These are phyloP conservation scores for Chrysosporium keratinophilum DNA, from an alignment of 2,329 filamentous ascomycete genomes.

Conservation along the genomic window DNA sequence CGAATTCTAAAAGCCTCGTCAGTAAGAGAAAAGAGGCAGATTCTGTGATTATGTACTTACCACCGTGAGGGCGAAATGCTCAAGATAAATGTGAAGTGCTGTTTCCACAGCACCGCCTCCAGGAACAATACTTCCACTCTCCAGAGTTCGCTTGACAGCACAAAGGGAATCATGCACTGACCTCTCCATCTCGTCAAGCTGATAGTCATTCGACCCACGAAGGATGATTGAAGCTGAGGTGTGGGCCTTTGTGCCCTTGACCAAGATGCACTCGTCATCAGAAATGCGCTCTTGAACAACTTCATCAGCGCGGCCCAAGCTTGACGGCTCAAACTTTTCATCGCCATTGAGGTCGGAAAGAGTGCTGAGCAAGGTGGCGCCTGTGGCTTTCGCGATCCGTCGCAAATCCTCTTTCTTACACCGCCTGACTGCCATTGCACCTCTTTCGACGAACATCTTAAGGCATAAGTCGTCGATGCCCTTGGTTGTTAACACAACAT, in stretches of 20 bases:
- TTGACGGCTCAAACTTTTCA: slow-evolving; percentile 86
- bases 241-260: slow-evolving; percentile 91
- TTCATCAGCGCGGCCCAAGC: slow-evolving; percentile 84
- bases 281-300: slow-evolving; percentile 98
- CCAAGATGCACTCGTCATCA: slow-evolving; percentile 93
- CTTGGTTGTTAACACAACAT: slow-evolving; percentile 94
- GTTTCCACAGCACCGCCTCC: slow-evolving; percentile 96
- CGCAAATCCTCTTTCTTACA: slow-evolving; percentile 98
- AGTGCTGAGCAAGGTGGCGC: slow-evolving; percentile 83
- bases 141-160: slow-evolving; percentile 91
- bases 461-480: slow-evolving; percentile 93
- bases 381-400: slow-evolving; percentile 90
- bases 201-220: slow-evolving; percentile 89
- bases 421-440: slow-evolving; percentile 87
- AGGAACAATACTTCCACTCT: slow-evolving; percentile 92
- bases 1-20: slow-evolving; percentile 49
- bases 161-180: slow-evolving; percentile 95
- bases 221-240: slow-evolving; percentile 93
- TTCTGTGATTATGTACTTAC: slow-evolving; percentile 38
- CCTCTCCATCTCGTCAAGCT: slow-evolving; percentile 97
- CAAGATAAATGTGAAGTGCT: slow-evolving; percentile 96
- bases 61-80: slow-evolving; percentile 96
- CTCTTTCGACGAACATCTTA: slow-evolving; percentile 88
- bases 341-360: slow-evolving; percentile 95
- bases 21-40: slow-evolving; percentile 1